Evolutionary conservation across 192 early-diverging fungal species (phyloP).

Genomic region (Mortierella hygrophila): DNA sequence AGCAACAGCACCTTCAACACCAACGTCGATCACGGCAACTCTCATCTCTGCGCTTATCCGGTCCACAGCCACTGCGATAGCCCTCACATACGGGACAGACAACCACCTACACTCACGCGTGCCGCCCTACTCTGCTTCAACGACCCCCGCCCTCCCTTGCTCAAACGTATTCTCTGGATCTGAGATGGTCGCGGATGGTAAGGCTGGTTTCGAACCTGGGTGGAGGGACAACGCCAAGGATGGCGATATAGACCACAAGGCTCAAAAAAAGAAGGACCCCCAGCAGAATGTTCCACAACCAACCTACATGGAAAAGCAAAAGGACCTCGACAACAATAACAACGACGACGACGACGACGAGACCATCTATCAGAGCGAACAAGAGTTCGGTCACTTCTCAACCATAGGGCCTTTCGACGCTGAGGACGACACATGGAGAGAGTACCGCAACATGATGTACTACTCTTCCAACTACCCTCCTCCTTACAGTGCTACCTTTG

Average conservation of each 20-base stretch:
- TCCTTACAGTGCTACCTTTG: background rate
- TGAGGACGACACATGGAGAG: background rate
- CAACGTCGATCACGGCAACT: background rate
- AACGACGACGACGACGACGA: background rate
- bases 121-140: slow-evolving; percentile 12
- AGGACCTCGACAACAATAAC: background rate
- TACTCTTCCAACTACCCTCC: background rate
- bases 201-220: background rate
- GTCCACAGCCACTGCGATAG: slow-evolving; percentile 11
- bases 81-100: slow-evolving; percentile 4
- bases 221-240: background rate
- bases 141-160: background rate
- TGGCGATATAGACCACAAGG: background rate
- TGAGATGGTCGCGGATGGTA: background rate
- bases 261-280: background rate
- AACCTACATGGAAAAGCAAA: background rate
- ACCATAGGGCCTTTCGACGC: background rate
- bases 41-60: slow-evolving; percentile 14
- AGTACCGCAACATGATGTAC: slow-evolving; percentile 1
- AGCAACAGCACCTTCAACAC: background rate
- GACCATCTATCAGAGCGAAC: background rate
- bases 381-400: background rate
- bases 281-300: background rate
- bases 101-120: background rate
- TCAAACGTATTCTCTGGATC: background rate